Base-by-base conservation (phyloP, 108 stramenopile genomes). In the Parietichytrium sp. region DNA sequence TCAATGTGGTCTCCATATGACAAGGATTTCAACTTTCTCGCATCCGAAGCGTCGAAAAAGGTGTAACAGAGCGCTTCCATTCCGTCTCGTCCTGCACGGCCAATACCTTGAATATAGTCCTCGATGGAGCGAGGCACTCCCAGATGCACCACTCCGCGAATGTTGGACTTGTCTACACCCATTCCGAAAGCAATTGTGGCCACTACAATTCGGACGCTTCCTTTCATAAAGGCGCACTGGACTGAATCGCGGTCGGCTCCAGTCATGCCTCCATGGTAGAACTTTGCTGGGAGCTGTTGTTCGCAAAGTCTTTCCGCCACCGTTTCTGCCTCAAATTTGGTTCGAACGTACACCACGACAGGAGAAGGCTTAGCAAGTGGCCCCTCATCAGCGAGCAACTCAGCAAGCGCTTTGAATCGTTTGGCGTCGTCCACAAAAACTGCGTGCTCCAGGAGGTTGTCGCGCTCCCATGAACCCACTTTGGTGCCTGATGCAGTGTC, bases 151-250 rank as follows among this genome's bases (percentile, higher is more conserved):
- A 99, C 96, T 15, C 88, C 85, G 23, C 96, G 87, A 78, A 92
- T 91, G 61, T 93, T 88, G 18, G 93, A 84, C 89, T 91, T 91
- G 85, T 97, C 97, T 82, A 99, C 97, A 3, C 98, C 98, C 95
- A 99, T 95, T 12, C 98, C 98, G 83, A 97, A 98, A 4, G 96
- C 98, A 0, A 93, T 90, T 2, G 98, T 98, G 0, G 96, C 97
- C 16, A 96, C 95, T 51, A 98, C 92, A 23, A 96, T 89, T 3
- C 86, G 30, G 25, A 86, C 89, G 50, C 81, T 85, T 7, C 95
- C 96, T 3, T 90, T 89, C 80, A 94, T 88, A 85, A 95, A 98
- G 8, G 86, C 84, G 15, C 55, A 82, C 81, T 97, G 95, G 10
- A 91, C 89, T 6, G 84, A 80, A 7, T 80, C 61, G 23, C 95